A percentile compares a stretch with the other conserved stretches of the same genome.
These are phyloP conservation scores for Fistulinella prunicolor DNA, from an alignment of 768 basidiomycete genomes.

Conservation along the genomic window DNA sequence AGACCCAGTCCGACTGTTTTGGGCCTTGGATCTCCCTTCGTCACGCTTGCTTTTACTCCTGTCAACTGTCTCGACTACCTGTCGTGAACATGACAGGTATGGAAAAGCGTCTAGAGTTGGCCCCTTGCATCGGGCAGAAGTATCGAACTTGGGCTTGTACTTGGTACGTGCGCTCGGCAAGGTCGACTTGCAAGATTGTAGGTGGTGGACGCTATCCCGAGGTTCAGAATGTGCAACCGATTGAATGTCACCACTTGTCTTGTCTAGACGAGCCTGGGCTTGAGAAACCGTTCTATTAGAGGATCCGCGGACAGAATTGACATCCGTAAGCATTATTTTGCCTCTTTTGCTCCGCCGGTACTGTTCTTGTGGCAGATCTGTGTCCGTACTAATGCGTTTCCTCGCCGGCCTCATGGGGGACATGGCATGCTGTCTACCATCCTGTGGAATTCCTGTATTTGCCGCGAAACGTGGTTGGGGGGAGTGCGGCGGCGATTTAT, in stretches of 20 bases:
- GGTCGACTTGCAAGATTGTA: slow-evolving; percentile 5
- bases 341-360: slow-evolving; percentile 31
- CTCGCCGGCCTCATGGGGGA: slow-evolving; percentile 43
- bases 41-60: slow-evolving; percentile 14
- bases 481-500: slow-evolving; percentile 19
- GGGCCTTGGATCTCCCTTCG: slow-evolving; percentile 2
- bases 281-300: slow-evolving; percentile 13
- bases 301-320: slow-evolving; percentile 15
- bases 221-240: slow-evolving; percentile 5
- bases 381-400: slow-evolving; percentile 45
- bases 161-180: slow-evolving; percentile 31
- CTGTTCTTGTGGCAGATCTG: slow-evolving; percentile 17
- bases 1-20: not conserved
- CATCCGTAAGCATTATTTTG: slow-evolving; percentile 19
- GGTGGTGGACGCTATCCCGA: slow-evolving; percentile 1
- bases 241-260: not conserved
- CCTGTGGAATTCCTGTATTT: slow-evolving; percentile 16
- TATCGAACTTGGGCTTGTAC: slow-evolving; percentile 22
- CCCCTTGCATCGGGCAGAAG: slow-evolving; percentile 11
- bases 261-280: not conserved
- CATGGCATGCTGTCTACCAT: slow-evolving; percentile 19
- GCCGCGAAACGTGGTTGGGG: slow-evolving; percentile 6
- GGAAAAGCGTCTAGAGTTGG: slow-evolving; percentile 19
- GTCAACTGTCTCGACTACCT: slow-evolving; percentile 6
- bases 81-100: slow-evolving; percentile 15